phyloP scores from a whole-genome alignment of 257 asterid species.

The Primulina tabacum region DNA sequence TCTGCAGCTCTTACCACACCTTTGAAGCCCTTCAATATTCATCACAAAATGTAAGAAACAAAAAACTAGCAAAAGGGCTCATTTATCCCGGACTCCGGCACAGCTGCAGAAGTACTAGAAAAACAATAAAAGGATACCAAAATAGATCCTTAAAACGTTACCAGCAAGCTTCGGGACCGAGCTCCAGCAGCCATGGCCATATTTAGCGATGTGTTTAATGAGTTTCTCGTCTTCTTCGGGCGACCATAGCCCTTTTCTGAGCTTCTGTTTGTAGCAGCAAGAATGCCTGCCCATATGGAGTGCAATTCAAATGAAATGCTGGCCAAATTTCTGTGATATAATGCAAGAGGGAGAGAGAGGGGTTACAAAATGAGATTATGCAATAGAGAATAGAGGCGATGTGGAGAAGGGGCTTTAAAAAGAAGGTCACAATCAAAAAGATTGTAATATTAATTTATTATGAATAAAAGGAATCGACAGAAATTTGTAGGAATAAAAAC shows the following conservation, averaged over 20 bases:
- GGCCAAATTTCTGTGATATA: neutral
- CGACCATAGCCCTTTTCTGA: slow-evolving; percentile 89
- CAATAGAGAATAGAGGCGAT: neutral
- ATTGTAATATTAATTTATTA: slow-evolving; percentile 1
- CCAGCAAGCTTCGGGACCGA: slow-evolving; percentile 90
- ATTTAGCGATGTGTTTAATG: slow-evolving; percentile 55
- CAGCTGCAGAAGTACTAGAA: too few relatives aligned
- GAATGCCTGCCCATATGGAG: slow-evolving; percentile 76
- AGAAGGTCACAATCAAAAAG: slow-evolving; percentile 29
- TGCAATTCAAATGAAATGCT: neutral
- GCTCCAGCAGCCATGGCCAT: slow-evolving; percentile 94
- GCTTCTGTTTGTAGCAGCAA: slow-evolving; percentile 78
- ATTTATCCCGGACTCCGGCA: too few relatives aligned
- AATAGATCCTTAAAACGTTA: neutral
- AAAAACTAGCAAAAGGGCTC: neutral
- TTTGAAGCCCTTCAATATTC: slow-evolving; percentile 51
- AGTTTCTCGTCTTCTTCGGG: slow-evolving; percentile 95
- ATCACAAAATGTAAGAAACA: neutral
- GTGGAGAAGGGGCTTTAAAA: slow-evolving; percentile 21
- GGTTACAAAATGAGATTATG: slow-evolving; percentile 25
- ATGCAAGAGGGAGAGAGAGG: slow-evolving; percentile 1
- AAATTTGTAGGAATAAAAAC: too few relatives aligned
- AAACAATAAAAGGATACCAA: neutral
- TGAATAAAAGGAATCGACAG: too few relatives aligned
- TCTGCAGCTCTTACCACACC: slow-evolving; percentile 91